Evolutionary conservation across 305 asterid genomes (phyloP).

Genomic region (Euphrasia arctica): DNA sequence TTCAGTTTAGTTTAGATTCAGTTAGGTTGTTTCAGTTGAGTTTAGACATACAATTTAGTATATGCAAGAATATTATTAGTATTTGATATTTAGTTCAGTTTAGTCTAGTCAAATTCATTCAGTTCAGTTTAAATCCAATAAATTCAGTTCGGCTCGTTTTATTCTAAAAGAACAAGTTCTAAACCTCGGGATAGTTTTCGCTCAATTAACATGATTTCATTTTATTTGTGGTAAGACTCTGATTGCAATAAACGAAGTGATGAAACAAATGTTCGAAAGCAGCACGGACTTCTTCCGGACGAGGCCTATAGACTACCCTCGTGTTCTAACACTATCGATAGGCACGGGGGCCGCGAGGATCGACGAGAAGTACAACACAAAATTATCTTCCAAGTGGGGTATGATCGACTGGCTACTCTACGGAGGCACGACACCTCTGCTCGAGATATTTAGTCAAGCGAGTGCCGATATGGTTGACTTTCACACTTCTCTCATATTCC

Average conservation of each 20-base stretch:
- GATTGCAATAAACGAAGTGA: constrained; percentile 43
- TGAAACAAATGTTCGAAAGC: constrained; percentile 39
- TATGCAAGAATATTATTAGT: too few species aligned
- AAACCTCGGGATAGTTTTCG: neutral
- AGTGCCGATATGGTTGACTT: constrained; percentile 55
- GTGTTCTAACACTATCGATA: constrained; percentile 45
- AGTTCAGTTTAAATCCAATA: too few species aligned
- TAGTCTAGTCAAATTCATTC: too few species aligned
- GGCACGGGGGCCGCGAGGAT: constrained; percentile 49
- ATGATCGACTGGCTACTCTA: constrained; percentile 39
- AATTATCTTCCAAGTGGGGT: constrained; percentile 50
- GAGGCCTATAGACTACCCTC: constrained; percentile 37
- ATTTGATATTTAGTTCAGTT: too few species aligned
- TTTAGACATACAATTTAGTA: too few species aligned
- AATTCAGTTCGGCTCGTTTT: too few species aligned
- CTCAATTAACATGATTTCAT: neutral
- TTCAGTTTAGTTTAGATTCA: too few species aligned
- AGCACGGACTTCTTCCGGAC: constrained; percentile 29
- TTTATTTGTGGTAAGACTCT: constrained; percentile 30
- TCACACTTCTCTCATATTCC: constrained; percentile 45
- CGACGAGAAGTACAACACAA: constrained; percentile 38
- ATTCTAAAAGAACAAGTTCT: too few species aligned
- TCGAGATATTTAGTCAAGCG: constrained; percentile 47
- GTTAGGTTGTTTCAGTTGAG: too few species aligned
- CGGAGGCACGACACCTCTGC: constrained; percentile 47